These are phyloP conservation scores for Trichocomaceae sp. DNA, from an alignment of 2,329 filamentous ascomycete species.

Conservation along the genomic window DNA sequence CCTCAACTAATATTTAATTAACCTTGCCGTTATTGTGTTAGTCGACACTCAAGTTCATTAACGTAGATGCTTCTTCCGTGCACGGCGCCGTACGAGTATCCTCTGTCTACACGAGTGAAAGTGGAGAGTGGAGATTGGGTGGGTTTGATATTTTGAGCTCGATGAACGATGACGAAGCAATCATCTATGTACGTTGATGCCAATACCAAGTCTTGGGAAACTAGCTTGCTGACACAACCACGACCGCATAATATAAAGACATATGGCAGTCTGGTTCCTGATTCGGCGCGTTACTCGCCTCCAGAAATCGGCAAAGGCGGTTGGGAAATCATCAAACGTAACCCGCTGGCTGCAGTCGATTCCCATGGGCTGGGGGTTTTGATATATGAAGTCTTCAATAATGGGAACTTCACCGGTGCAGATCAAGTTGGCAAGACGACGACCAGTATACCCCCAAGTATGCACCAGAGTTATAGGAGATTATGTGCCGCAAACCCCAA, in stretches of 20 bases:
- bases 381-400: constrained; percentile 90
- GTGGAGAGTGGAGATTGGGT: constrained; percentile 94
- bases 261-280: constrained; percentile 80
- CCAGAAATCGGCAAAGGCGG: constrained; percentile 79
- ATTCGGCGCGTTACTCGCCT: constrained; percentile 74
- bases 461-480: constrained; percentile 88
- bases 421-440: constrained; percentile 82
- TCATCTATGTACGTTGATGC: constrained; percentile 63
- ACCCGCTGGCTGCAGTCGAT: constrained; percentile 74
- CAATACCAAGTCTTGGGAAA: constrained; percentile 1
- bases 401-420: constrained; percentile 66
- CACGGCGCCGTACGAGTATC: constrained; percentile 80
- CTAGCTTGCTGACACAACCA: constrained; percentile 14
- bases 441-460: constrained; percentile 75
- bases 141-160: constrained; percentile 92
- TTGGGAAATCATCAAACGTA: constrained; percentile 86
- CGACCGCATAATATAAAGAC: constrained; percentile 46
- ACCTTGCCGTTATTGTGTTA: constrained; percentile 27
- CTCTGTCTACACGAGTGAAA: constrained; percentile 88
- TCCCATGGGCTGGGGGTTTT: constrained; percentile 79
- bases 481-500: constrained; percentile 86
- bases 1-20: neutral
- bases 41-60: constrained; percentile 93
- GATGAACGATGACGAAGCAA: constrained; percentile 89
- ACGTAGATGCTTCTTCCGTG: constrained; percentile 83